Evolutionary conservation across 1,139 yeast species (phyloP).

Genomic region (Zygoascus hellenicus): DNA sequence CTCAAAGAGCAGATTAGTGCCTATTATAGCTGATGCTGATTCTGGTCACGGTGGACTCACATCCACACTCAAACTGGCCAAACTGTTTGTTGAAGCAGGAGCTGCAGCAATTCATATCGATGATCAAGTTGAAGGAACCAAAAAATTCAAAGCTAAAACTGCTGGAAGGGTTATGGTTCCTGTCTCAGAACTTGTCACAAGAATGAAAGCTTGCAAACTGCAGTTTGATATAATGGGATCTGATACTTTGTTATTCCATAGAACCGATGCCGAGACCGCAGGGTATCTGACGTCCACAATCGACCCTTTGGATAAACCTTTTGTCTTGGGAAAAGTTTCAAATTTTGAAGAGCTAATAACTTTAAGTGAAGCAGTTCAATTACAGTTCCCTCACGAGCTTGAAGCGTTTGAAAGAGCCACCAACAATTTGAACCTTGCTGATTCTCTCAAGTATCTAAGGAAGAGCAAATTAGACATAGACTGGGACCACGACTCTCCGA

Average conservation of each 20-base stretch:
- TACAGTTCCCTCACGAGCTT: no score
- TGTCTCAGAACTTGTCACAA: constrained; percentile 49
- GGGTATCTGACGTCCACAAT: constrained; percentile 48
- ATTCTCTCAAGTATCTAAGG: no score
- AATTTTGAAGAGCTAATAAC: constrained; percentile 53
- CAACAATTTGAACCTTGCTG: no score
- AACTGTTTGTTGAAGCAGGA: constrained; percentile 57
- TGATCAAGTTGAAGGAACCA: constrained; percentile 60
- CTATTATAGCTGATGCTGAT: constrained; percentile 62
- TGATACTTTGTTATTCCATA: constrained; percentile 52
- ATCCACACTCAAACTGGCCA: constrained; percentile 57
- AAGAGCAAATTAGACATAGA: no score
- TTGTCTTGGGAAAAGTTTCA: constrained; percentile 52
- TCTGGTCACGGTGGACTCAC: constrained; percentile 64
- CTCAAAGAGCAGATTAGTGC: constrained; percentile 22
- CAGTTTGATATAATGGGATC: constrained; percentile 63
- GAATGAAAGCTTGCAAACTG: constrained; percentile 53
- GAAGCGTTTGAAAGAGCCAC: no score
- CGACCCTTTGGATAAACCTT: constrained; percentile 52
- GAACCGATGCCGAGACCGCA: constrained; percentile 57
- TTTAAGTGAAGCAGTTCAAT: constrained; percentile 30
- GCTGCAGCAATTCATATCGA: constrained; percentile 62
- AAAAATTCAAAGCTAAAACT: constrained; percentile 53
- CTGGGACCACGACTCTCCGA: no score
- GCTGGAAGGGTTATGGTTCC: constrained; percentile 62